Percentiles rank a stretch among this genome's conserved stretches.
Conservation (phyloP, 306 rosid species). For the Erythrophleum fordii region DNA sequence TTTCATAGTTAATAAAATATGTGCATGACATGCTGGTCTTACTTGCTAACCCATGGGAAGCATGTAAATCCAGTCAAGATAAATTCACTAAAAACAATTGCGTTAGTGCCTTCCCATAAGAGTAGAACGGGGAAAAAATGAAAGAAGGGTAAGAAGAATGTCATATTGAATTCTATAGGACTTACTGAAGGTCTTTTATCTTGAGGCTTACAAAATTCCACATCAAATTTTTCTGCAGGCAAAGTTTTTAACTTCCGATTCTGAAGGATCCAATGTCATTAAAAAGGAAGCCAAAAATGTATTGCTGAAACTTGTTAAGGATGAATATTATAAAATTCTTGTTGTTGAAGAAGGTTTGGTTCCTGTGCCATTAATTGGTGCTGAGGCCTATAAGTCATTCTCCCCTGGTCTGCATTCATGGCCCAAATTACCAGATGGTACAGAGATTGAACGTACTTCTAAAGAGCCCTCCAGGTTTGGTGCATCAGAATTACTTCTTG, state of each 20-base stretch:
- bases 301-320: conserved; percentile 77
- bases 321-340: conserved; percentile 72
- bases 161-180: conserved; percentile 19
- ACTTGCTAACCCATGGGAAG: conserved; percentile 22
- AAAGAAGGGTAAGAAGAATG: conserved; percentile 16
- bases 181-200: conserved; percentile 12
- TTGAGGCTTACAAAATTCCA: conserved; percentile 24
- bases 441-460: conserved; percentile 66
- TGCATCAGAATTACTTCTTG: conserved; percentile 83
- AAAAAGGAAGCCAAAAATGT: conserved; percentile 86
- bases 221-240: conserved; percentile 57
- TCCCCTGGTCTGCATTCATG: conserved; percentile 59
- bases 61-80: conserved; percentile 26
- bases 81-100: conserved; percentile 15
- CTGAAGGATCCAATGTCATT: conserved; percentile 61
- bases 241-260: conserved; percentile 51
- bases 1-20: conserved; percentile 11
- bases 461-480: conserved; percentile 72
- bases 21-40: conserved; percentile 28
- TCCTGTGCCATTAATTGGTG: conserved; percentile 84
- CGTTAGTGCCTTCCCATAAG: not conserved
- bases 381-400: conserved; percentile 81
- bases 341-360: conserved; percentile 87
- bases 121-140: not conserved
- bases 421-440: conserved; percentile 87